Conservation (phyloP, 208 protist genomes). For the Acanthamoeba triangularis region DNA sequence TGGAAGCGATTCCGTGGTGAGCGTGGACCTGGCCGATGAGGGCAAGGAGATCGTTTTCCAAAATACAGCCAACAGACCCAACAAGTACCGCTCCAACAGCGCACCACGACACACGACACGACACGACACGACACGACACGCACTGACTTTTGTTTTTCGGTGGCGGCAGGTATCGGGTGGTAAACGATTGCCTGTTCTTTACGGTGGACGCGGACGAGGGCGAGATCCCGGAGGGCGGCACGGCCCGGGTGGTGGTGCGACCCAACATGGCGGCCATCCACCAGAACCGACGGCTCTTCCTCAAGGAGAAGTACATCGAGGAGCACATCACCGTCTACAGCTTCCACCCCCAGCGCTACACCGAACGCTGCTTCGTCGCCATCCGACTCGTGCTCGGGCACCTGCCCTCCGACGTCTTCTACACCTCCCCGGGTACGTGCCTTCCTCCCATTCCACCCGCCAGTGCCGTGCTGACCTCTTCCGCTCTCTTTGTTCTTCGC, state of each 20-base stretch:
- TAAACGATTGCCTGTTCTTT: conserved; percentile 68
- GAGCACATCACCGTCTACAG: conserved; percentile 85
- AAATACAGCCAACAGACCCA: not conserved
- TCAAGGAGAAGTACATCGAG: conserved; percentile 84
- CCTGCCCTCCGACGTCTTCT: conserved; percentile 77
- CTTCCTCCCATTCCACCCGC: not conserved
- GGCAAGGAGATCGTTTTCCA: not conserved
- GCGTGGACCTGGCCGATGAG: conserved; percentile 17
- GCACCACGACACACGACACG: not conserved
- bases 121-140: too few relatives aligned
- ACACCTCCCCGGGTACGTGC: conserved; percentile 29
- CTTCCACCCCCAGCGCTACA: conserved; percentile 12
- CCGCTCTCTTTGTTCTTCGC: not conserved
- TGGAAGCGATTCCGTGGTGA: not conserved
- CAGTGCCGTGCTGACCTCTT: not conserved
- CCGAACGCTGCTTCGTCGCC: conserved; percentile 77
- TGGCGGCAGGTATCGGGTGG: conserved; percentile 40
- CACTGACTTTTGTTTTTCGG: too few relatives aligned
- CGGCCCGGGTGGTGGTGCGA: not conserved
- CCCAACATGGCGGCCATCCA: conserved; percentile 56
- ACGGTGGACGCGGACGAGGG: conserved; percentile 5
- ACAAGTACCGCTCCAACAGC: not conserved
- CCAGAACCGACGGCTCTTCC: conserved; percentile 49
- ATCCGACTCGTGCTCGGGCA: conserved; percentile 79
- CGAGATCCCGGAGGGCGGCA: not conserved